Percentiles rank a stretch among this genome's conserved stretches.
These are phyloP conservation scores for Curvularia verruculosa DNA, from an alignment of 2,329 filamentous ascomycete genomes.

Conservation along the genomic window DNA sequence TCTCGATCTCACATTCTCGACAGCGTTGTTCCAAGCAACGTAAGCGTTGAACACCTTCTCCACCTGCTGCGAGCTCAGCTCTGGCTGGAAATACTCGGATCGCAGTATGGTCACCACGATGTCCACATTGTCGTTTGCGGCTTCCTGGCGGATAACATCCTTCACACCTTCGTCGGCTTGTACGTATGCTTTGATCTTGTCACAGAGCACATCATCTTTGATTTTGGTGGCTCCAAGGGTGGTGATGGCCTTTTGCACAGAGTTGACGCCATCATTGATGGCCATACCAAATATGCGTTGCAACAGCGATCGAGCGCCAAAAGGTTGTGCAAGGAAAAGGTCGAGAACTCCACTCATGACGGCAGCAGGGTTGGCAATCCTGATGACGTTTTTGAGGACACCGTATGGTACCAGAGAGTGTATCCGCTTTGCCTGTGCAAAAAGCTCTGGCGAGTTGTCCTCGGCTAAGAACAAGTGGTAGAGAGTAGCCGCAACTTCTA, in stretches of 20 bases:
- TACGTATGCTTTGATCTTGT: constrained; percentile 82
- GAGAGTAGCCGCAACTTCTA: constrained; percentile 93
- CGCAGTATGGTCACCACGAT: constrained; percentile 83
- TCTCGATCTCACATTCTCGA: constrained; percentile 69
- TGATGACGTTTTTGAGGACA: constrained; percentile 93
- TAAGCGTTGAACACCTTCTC: constrained; percentile 91
- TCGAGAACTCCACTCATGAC: constrained; percentile 97
- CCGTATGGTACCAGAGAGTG: constrained; percentile 94
- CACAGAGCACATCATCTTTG: constrained; percentile 76
- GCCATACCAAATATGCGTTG: constrained; percentile 95
- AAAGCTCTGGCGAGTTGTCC: constrained; percentile 95
- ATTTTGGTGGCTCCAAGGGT: constrained; percentile 72
- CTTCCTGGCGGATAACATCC: constrained; percentile 73
- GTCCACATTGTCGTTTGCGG: constrained; percentile 75
- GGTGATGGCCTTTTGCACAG: constrained; percentile 86
- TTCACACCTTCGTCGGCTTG: constrained; percentile 78
- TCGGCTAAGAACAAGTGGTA: constrained; percentile 98
- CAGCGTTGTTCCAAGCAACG: constrained; percentile 92
- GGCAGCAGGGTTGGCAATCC: constrained; percentile 92
- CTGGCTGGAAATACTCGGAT: constrained; percentile 75
- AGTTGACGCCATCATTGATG: constrained; percentile 85
- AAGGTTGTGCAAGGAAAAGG: constrained; percentile 93
- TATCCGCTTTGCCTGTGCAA: constrained; percentile 90
- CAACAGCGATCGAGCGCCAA: constrained; percentile 85
- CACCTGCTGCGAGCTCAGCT: constrained; percentile 75